Conservation (phyloP, 2,329 filamentous ascomycete species). For the Fusarium sp. region DNA sequence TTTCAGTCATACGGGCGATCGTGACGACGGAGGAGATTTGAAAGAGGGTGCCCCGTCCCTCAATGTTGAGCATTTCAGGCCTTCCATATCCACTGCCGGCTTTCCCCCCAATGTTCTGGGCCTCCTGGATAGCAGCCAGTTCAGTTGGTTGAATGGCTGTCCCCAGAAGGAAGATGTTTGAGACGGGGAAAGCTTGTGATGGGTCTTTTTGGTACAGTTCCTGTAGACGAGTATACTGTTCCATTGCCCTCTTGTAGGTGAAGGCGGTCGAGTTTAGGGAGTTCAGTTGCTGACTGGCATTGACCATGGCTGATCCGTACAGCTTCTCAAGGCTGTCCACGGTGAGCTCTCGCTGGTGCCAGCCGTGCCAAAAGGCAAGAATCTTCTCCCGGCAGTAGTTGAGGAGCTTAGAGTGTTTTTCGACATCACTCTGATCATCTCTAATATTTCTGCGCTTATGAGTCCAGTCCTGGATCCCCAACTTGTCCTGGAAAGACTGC, state of each 20-base stretch:
- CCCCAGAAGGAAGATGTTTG: neutral
- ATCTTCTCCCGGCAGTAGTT: neutral
- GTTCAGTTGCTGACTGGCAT: neutral
- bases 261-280: neutral
- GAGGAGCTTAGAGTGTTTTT: neutral
- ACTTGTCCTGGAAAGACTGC: neutral
- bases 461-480: neutral
- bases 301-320: neutral
- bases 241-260: neutral
- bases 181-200: neutral
- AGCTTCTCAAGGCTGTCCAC: neutral
- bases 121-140: neutral
- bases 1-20: neutral
- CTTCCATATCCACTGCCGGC: neutral
- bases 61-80: neutral
- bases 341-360: neutral
- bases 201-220: neutral
- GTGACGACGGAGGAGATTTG: neutral
- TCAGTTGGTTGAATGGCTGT: neutral
- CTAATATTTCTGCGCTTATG: neutral
- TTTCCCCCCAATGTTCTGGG: neutral
- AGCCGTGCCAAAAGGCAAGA: neutral
- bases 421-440: neutral
- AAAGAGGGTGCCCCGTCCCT: neutral
- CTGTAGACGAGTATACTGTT: neutral